Evolutionary conservation across 495 filamentous ascomycete genomes (phyloP), one percentile per base, ranked within the genome.

Genomic region (Talaromyces stipitatus): DNA sequence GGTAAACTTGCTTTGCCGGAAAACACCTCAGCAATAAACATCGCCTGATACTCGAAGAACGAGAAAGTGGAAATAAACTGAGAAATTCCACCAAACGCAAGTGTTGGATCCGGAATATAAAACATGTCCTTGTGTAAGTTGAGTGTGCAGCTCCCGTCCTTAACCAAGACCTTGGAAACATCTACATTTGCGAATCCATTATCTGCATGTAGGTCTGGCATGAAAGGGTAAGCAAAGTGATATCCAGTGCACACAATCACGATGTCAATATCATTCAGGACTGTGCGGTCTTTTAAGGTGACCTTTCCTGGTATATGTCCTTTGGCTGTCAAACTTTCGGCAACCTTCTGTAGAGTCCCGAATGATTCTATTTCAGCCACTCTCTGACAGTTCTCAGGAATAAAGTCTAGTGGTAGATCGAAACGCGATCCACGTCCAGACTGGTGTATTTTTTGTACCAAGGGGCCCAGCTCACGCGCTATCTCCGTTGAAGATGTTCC

Each of bases 21-120:
- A 82, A 85, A 95, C 2, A 91, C 79, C 3, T 89, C 80, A 14
- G 90, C 82, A 55, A 96, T 78, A 2, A 88, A 78, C 10, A 89
- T 84, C 4, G 82, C 85, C 65, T 96, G 91, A 18, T 78, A 82
- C 64, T 96, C 89, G 0, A 83, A 74, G 5, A 91, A 63, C 3
- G 88, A 85, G 64, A 96, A 96, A 3, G 92, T 91, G 22, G 94
- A 85, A 10, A 95, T 81, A 58, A 87, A 86, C 58, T 90, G 86
- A 2, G 85, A 82, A 18, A 97, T 71, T 0, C 80, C 86, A 0
- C 86, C 77, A 60, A 96, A 91, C 1, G 84, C 85, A 2, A 97
- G 72, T 0, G 90, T 92, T 2, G 92, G 89, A 53, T 89, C 80
- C 2, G 81, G 70, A 12, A 81, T 84, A 64, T 87, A 85, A 66